Conservation (phyloP, 2,329 filamentous ascomycete genomes). For the Orbilia oligospora region DNA sequence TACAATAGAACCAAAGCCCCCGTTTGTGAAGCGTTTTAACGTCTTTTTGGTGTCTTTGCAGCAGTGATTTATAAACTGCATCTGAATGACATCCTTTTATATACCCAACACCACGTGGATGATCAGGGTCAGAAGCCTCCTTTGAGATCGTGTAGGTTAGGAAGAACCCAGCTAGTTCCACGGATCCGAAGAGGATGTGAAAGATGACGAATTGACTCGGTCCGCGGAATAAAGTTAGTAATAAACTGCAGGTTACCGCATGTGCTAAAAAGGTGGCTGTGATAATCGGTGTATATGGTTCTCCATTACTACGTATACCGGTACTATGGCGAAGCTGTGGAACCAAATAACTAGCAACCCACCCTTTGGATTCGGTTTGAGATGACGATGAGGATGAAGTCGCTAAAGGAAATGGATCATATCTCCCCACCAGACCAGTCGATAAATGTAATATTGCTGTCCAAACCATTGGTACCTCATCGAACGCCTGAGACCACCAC, state of each 20-base stretch:
- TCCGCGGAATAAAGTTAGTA: slow-evolving; percentile 49
- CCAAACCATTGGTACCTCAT: slow-evolving; percentile 60
- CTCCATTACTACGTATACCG: slow-evolving; percentile 13
- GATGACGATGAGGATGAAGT: background rate
- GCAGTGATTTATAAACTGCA: slow-evolving; percentile 37
- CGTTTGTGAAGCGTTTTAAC: slow-evolving; percentile 31
- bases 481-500: slow-evolving; percentile 56
- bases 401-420: slow-evolving; percentile 48
- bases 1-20: slow-evolving; percentile 28
- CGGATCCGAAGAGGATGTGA: slow-evolving; percentile 48
- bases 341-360: slow-evolving; percentile 17
- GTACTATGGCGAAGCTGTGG: slow-evolving; percentile 19
- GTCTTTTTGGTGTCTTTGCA: slow-evolving; percentile 20
- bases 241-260: slow-evolving; percentile 49
- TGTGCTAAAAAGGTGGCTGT: slow-evolving; percentile 30
- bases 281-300: slow-evolving; percentile 37
- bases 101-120: slow-evolving; percentile 5
- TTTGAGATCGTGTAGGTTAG: slow-evolving; percentile 6
- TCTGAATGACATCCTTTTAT: slow-evolving; percentile 35
- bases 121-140: background rate
- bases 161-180: slow-evolving; percentile 29
- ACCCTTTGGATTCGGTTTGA: background rate
- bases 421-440: slow-evolving; percentile 41
- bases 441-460: slow-evolving; percentile 40
- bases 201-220: slow-evolving; percentile 48